Percentiles rank a stretch among this genome's conserved stretches.
Evolutionary conservation across 345 rosid species (phyloP).

Genomic region (Clarkia xantiana): DNA sequence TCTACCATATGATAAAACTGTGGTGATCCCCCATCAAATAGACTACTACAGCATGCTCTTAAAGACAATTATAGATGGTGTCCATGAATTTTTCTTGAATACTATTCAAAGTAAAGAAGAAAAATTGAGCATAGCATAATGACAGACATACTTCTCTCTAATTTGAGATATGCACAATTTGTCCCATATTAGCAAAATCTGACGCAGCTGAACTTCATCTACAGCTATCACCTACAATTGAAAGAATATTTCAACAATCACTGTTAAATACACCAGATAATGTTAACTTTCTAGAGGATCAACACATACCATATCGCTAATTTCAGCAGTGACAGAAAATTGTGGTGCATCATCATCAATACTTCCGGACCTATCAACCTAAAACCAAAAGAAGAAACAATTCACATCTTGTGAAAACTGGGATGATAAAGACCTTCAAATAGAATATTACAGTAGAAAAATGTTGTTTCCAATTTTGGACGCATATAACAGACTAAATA

Average conservation of each 20-base stretch:
- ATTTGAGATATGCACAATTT: slow-evolving; percentile 50
- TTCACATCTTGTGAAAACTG: too few species aligned
- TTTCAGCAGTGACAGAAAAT: slow-evolving; percentile 55
- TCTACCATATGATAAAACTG: too few species aligned
- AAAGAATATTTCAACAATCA: slow-evolving; percentile 4
- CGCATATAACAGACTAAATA: too few species aligned
- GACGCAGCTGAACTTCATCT: slow-evolving; percentile 64
- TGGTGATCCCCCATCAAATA: too few species aligned
- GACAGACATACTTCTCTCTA: slow-evolving; percentile 62
- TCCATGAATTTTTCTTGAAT: too few species aligned
- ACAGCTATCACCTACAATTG: slow-evolving; percentile 39
- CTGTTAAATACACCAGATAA: neutral
- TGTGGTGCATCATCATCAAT: slow-evolving; percentile 58
- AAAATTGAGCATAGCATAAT: neutral
- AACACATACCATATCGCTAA: slow-evolving; percentile 52
- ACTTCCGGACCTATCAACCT: slow-evolving; percentile 73
- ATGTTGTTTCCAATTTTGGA: too few species aligned
- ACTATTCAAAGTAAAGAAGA: slow-evolving; percentile 4
- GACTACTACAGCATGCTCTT: too few species aligned
- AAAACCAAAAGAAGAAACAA: too few species aligned
- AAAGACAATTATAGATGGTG: too few species aligned
- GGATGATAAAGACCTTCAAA: too few species aligned
- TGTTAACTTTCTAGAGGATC: slow-evolving; percentile 8
- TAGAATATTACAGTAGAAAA: too few species aligned
- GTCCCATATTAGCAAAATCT: slow-evolving; percentile 53